phyloP scores from a whole-genome alignment of 768 basidiomycete genomes.

The Russula virescens region DNA sequence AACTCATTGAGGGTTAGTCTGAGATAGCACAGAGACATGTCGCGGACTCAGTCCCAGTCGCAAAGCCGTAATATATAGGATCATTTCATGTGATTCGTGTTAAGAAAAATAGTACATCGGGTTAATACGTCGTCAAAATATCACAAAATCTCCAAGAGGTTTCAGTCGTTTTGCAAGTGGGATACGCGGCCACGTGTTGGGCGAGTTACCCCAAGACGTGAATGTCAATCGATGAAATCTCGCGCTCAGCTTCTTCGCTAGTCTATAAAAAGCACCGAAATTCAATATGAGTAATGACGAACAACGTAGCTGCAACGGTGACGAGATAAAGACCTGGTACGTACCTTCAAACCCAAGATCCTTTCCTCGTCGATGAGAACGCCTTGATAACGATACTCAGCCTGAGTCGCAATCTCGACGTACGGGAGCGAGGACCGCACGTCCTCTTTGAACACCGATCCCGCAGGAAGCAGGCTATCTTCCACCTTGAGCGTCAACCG shows the following conservation, averaged over 20 bases:
- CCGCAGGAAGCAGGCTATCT: slow-evolving; percentile 1
- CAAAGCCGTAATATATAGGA: too few species aligned
- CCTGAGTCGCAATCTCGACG: slow-evolving; percentile 23
- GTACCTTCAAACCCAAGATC: slow-evolving; percentile 30
- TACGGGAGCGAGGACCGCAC: slow-evolving; percentile 28
- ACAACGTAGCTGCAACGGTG: too few species aligned
- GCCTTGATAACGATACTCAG: slow-evolving; percentile 24
- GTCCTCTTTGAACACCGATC: slow-evolving; percentile 21
- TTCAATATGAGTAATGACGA: neutral
- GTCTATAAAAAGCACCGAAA: neutral
- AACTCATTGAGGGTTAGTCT: too few species aligned
- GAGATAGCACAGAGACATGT: too few species aligned
- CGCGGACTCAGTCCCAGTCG: too few species aligned
- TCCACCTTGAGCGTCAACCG: slow-evolving; percentile 5
- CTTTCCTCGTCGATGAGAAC: slow-evolving; percentile 30
- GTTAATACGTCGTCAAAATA: neutral
- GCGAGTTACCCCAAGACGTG: slow-evolving; percentile 15
- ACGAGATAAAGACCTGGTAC: too few species aligned
- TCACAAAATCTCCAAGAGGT: neutral
- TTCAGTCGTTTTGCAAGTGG: neutral
- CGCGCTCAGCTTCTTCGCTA: slow-evolving; percentile 1
- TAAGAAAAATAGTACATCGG: too few species aligned
- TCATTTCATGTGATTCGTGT: too few species aligned
- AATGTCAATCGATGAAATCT: slow-evolving; percentile 17
- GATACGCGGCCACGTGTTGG: neutral